phyloP scores from a whole-genome alignment of 768 basidiomycete species.

The Boletus pseudo-olivaceus region DNA sequence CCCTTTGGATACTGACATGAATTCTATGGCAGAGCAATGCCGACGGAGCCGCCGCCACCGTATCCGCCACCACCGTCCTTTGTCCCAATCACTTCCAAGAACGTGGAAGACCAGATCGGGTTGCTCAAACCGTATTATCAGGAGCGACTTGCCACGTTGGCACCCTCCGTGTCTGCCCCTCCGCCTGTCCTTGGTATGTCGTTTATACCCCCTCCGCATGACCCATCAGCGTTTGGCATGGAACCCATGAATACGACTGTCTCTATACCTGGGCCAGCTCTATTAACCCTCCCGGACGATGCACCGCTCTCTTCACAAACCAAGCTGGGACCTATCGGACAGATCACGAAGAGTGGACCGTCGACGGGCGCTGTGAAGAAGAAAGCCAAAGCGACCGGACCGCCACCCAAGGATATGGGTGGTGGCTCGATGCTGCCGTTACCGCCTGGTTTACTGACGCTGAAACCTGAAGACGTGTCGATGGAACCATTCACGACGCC shows the following conservation, averaged over 20 bases:
- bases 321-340: constrained; percentile 79
- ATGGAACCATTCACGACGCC: constrained; percentile 17
- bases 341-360: constrained; percentile 54
- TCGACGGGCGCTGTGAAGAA: constrained; percentile 57
- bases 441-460: constrained; percentile 14
- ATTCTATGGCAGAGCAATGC: constrained; percentile 46
- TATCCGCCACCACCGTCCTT: constrained; percentile 86
- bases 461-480: constrained; percentile 19
- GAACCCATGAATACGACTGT: not conserved
- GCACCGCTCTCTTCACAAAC: constrained; percentile 50
- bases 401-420: constrained; percentile 21
- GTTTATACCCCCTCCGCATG: constrained; percentile 11
- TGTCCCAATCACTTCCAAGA: constrained; percentile 60
- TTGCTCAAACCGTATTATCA: constrained; percentile 77
- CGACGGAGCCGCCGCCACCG: constrained; percentile 72
- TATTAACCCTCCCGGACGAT: constrained; percentile 61
- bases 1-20: constrained; percentile 1
- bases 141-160: constrained; percentile 46
- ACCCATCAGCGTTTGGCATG: not conserved
- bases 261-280: not conserved
- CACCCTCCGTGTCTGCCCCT: constrained; percentile 26
- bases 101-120: constrained; percentile 78
- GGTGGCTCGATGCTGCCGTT: constrained; percentile 17
- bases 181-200: constrained; percentile 15
- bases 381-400: constrained; percentile 36